Percentiles rank a stretch among this genome's conserved stretches.
These are phyloP conservation scores for Hypomontagnella monticulosa DNA, from an alignment of 495 filamentous ascomycete genomes.

Conservation along the genomic window DNA sequence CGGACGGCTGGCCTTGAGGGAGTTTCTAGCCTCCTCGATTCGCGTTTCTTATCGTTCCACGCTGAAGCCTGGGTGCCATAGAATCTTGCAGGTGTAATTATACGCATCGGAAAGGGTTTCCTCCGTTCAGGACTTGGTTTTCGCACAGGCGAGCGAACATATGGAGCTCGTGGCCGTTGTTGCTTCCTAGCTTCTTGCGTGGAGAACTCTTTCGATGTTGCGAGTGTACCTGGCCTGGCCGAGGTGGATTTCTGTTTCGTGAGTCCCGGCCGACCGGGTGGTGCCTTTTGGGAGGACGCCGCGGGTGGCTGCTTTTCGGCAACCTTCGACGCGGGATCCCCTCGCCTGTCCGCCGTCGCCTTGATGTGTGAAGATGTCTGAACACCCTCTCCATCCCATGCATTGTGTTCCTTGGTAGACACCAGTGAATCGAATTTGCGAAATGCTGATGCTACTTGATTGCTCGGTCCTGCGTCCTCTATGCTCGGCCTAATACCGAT, in stretches of 20 bases:
- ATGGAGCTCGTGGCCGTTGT: slow-evolving; percentile 3
- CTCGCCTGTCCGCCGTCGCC: background rate
- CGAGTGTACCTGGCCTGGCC: background rate
- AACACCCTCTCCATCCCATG: too few species aligned
- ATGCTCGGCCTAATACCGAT: background rate
- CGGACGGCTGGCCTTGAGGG: background rate
- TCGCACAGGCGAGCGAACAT: background rate
- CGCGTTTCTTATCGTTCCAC: background rate
- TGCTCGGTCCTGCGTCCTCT: background rate
- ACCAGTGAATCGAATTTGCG: background rate
- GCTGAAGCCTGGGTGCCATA: slow-evolving; percentile 4
- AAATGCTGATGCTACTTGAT: background rate
- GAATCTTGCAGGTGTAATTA: slow-evolving; percentile 24
- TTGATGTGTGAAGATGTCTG: background rate
- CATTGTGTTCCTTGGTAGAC: background rate
- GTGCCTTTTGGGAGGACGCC: background rate
- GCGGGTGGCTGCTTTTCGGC: background rate
- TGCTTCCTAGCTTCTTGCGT: slow-evolving; percentile 8
- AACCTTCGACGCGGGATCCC: background rate
- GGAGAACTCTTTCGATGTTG: background rate
- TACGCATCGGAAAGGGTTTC: slow-evolving; percentile 1
- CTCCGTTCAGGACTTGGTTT: background rate
- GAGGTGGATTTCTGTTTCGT: background rate
- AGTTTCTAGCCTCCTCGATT: background rate
- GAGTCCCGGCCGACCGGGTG: background rate